phyloP scores from a whole-genome alignment of 805 yeast species.

The Candida cerambycidarum region DNA sequence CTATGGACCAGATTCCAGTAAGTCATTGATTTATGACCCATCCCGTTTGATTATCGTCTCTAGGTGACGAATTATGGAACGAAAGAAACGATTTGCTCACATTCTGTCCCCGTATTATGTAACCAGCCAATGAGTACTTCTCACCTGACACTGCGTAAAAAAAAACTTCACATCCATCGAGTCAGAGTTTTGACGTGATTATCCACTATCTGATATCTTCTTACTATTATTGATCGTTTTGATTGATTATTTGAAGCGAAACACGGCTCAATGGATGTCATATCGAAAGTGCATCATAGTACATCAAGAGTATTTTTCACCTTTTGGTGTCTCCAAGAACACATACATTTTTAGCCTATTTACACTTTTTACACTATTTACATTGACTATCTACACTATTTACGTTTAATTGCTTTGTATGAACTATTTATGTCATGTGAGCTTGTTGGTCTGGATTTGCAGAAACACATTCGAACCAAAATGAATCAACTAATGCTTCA shows the following conservation, averaged over 20 bases:
- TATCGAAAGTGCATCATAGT: constrained; percentile 44
- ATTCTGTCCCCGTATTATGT: no score
- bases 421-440: no score
- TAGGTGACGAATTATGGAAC: no score
- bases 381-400: constrained; percentile 9
- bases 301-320: constrained; percentile 38
- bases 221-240: constrained; percentile 41
- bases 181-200: constrained; percentile 7
- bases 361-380: no score
- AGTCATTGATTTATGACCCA: no score
- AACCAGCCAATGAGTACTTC: no score
- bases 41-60: no score
- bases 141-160: background rate
- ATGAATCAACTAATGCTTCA: no score
- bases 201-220: constrained; percentile 28
- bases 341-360: constrained; percentile 41
- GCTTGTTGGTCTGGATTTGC: no score
- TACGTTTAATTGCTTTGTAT: background rate
- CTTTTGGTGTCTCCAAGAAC: constrained; percentile 52
- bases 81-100: no score
- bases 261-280: constrained; percentile 13
- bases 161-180: constrained; percentile 9
- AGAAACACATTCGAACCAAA: no score
- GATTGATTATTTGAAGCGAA: constrained; percentile 41
- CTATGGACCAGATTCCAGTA: no score